Conservation (phyloP, 352 stramenopile genomes). For the Phytopythium cucurbitacearum region DNA sequence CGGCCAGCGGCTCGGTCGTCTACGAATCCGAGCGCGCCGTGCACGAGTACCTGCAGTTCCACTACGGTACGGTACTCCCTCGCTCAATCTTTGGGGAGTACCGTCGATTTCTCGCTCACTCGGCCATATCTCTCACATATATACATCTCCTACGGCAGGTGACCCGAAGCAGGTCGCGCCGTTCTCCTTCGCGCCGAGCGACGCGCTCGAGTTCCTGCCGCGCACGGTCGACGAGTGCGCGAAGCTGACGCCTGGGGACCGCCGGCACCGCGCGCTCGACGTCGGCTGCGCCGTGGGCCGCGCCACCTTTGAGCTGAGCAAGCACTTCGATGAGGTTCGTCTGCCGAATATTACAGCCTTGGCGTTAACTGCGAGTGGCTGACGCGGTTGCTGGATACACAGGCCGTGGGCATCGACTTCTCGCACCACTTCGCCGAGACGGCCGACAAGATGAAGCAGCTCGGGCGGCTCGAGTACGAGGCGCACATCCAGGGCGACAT, state of each 20-base stretch:
- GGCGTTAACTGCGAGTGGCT: neutral
- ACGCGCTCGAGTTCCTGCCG: constrained; percentile 87
- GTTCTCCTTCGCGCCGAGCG: constrained; percentile 62
- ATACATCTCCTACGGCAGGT: constrained; percentile 19
- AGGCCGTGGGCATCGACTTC: constrained; percentile 93
- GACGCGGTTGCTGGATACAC: neutral
- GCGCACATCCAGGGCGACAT: constrained; percentile 90
- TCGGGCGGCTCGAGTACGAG: constrained; percentile 76
- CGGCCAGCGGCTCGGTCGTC: constrained; percentile 79
- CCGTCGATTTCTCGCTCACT: neutral
- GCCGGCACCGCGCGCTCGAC: constrained; percentile 86
- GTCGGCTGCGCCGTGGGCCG: constrained; percentile 94
- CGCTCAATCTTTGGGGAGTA: neutral
- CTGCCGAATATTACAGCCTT: no score
- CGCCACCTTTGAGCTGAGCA: constrained; percentile 92
- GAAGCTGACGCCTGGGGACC: constrained; percentile 37
- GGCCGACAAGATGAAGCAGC: constrained; percentile 84
- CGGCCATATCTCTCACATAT: neutral
- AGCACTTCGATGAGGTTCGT: constrained; percentile 86
- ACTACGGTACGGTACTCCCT: constrained; percentile 60
- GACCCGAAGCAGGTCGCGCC: constrained; percentile 60
- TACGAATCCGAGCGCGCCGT: constrained; percentile 87
- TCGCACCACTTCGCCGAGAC: constrained; percentile 86
- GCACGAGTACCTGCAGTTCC: constrained; percentile 90
- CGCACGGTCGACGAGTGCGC: constrained; percentile 75